Evolutionary conservation across 2,329 filamentous ascomycete species (phyloP), one percentile per base, ranked within the genome.

Genomic region (Phyllosticta citriasiana): DNA sequence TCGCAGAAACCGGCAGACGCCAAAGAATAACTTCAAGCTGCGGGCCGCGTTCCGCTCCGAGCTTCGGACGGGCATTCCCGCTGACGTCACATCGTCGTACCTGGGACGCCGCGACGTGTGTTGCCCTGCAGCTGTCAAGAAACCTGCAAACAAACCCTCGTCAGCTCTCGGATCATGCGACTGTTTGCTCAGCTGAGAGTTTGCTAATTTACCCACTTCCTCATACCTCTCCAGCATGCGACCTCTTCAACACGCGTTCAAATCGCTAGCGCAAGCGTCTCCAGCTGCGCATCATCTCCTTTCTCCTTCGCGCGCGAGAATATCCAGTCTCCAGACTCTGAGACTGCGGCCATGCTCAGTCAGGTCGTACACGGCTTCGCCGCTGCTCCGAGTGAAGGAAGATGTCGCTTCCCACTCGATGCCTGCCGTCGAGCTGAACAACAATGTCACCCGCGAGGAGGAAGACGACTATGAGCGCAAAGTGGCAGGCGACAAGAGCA

Each of bases 401-500:
- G 77, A 79, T 54, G 76, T 73, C 0, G 64, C 66, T 14, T 70
- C 72, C 27, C 72, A 74, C 60, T 67, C 71, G 12, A 65, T 69
- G 51, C 74, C 75, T 0, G 76, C 76, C 0, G 64, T 67, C 1
- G 68, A 78, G 12, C 66, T 79, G 40, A 74, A 76, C 61, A 73
- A 80, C 50, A 70, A 77, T 58, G 70, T 80, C 33, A 74, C 74
- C 1, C 64, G 73, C 55, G 77, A 77, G 62, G 79, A 81, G 66
- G 73, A 77, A 64, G 70, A 74, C 25, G 74, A 80, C 65, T 80
- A 76, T 65, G 71, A 73, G 12, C 69, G 66, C 57, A 69, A 72
- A 51, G 71, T 80, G n/a, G 68, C 70, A 57, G 72, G 74, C 61
- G 78, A 79, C 55, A 82, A 82, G 67, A 74, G 80, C 56, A 79